Evolutionary conservation across 2,329 filamentous ascomycete species (phyloP).

Genomic region (Talaromyces sp.): DNA sequence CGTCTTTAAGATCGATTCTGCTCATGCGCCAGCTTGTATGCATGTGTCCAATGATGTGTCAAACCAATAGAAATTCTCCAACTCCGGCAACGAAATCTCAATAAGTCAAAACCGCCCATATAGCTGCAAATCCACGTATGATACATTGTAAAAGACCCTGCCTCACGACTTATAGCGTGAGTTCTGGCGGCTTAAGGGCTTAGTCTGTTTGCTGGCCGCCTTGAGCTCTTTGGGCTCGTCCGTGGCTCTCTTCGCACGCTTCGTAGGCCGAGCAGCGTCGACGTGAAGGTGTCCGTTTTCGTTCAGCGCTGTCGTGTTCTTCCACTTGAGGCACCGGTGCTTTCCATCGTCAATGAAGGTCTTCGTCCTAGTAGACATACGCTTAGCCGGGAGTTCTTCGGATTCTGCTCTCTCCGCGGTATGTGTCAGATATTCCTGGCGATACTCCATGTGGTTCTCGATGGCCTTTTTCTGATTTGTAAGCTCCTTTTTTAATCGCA

Average conservation of each 20-base stretch:
- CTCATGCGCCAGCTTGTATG: constrained; percentile 4
- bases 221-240: constrained; percentile 41
- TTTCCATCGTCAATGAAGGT: constrained; percentile 54
- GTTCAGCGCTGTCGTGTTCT: constrained; percentile 58
- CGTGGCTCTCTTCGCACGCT: constrained; percentile 46
- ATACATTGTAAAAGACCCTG: not conserved
- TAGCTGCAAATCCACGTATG: not conserved
- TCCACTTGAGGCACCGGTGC: constrained; percentile 63
- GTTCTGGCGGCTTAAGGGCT: constrained; percentile 50
- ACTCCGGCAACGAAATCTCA: constrained; percentile 4
- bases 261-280: constrained; percentile 53
- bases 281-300: constrained; percentile 59
- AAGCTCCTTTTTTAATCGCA: constrained; percentile 84
- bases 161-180: constrained; percentile 42
- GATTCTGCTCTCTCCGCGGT: constrained; percentile 49
- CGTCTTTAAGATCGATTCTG: constrained; percentile 8
- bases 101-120: constrained; percentile 7
- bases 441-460: constrained; percentile 71
- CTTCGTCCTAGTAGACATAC: constrained; percentile 62
- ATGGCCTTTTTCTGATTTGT: constrained; percentile 72
- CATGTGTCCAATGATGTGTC: not conserved
- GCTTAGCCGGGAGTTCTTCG: constrained; percentile 45
- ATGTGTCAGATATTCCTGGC: constrained; percentile 66
- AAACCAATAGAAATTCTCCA: not conserved
- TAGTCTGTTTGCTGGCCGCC: constrained; percentile 47